phyloP scores from a whole-genome alignment of 805 yeast genomes.

The Blastobotrys americana region DNA sequence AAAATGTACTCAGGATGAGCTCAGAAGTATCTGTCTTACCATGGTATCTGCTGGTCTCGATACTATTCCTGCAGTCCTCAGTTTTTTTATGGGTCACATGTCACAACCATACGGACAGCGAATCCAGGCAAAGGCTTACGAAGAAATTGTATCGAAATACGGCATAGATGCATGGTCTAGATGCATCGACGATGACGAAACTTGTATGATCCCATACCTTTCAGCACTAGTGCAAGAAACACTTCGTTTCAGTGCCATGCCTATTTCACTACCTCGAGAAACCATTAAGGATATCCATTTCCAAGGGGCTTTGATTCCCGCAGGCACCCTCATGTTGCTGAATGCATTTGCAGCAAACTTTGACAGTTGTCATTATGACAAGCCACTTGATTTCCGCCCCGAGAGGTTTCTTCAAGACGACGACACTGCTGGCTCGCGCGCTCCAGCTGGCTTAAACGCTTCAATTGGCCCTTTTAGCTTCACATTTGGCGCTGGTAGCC shows the following conservation, averaged over 20 bases:
- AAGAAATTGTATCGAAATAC: conserved; percentile 34
- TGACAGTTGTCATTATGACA: conserved; percentile 34
- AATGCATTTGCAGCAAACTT: conserved; percentile 68
- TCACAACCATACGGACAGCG: conserved; percentile 34
- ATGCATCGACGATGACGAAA: conserved; percentile 29
- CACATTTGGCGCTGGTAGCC: conserved; percentile 54
- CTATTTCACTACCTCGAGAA: conserved; percentile 56
- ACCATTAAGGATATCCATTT: conserved; percentile 46
- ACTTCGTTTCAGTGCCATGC: conserved; percentile 57
- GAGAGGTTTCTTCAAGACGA: conserved; percentile 27
- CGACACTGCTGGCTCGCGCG: too few relatives aligned
- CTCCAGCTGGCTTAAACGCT: conserved; percentile 12
- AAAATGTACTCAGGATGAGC: conserved; percentile 39
- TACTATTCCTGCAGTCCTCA: conserved; percentile 57
- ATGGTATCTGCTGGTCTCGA: conserved; percentile 78
- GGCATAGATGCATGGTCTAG: conserved; percentile 24
- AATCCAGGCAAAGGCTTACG: conserved; percentile 41
- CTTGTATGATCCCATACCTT: conserved; percentile 39
- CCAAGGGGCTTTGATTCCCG: conserved; percentile 46
- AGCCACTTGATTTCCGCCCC: conserved; percentile 28
- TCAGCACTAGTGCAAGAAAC: conserved; percentile 58
- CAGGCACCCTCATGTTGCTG: conserved; percentile 51
- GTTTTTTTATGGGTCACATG: conserved; percentile 54
- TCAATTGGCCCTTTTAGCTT: conserved; percentile 38
- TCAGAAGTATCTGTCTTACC: conserved; percentile 57